Evolutionary conservation across 805 yeast species (phyloP), one percentile per base, ranked within the genome.

Genomic region (Brettanomyces naardenensis): DNA sequence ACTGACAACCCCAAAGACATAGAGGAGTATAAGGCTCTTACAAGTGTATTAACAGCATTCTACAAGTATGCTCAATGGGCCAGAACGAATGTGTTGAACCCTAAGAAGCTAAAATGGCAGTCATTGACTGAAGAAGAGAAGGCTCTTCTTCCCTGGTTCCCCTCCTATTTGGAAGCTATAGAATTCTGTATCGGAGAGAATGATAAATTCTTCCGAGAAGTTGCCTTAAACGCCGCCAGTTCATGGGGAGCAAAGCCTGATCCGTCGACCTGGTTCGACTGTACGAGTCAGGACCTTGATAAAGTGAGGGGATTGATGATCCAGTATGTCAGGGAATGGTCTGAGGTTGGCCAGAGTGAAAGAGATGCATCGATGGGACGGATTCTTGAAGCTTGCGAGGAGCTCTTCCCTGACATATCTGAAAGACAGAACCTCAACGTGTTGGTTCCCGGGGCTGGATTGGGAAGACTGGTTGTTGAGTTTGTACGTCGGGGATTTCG

Each of bases 291-390:
- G 3, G 84, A 78, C 42, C 66, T 62, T 35, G 80, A 73, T 36
- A 79, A 79, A 54, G 80, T 78, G 4, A 54, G 71, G 33, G 64
- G 78, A 1, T 62, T 77, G 0, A 52, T 83, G 47, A 59, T 73
- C 30, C 85, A 79, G 48, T 48, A 72, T n/a, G 59, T 65, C 5
- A 55, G 85, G 41, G 86, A 79, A 51, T 79, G 86, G 85, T 63
- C 76, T 21, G 50, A 49, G 4, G 75, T 73, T n/a, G 79, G 81
- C 0, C 42, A 28, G 4, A 28, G 32, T 0, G 84, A 79, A 45
- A 49, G 85, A 27, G 48, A 48, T 0, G 39, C 40, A 3, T 56
- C 69, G 2, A 69, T 64, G 48, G 62, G 60, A 0, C 51, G 57
- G 19, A 60, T 77, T 4, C 43, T 73, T 5, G 37, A 50, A 37